Evolutionary conservation across 768 basidiomycete species (phyloP).

Genomic region (Infundibulicybe gibba): DNA sequence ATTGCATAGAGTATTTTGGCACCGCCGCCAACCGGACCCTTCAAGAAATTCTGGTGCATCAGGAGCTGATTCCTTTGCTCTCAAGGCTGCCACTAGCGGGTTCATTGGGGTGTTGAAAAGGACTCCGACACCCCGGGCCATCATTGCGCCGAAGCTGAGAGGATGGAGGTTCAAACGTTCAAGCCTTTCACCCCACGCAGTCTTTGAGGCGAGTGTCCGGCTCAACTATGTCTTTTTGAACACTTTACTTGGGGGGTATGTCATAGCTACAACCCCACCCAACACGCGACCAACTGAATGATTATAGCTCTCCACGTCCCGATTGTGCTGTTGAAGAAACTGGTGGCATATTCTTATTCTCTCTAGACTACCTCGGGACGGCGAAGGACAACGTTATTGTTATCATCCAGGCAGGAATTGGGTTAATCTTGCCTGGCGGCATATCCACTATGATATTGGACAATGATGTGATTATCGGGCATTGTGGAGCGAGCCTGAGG

Average conservation of each 20-base stretch:
- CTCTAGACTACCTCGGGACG: constrained; percentile 44
- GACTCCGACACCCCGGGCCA: constrained; percentile 18
- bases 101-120: constrained; percentile 47
- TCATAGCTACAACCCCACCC: constrained; percentile 12
- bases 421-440: background rate
- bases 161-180: constrained; percentile 61
- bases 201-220: constrained; percentile 79
- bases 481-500: too few relatives aligned
- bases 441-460: constrained; percentile 25
- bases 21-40: constrained; percentile 33
- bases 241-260: constrained; percentile 72
- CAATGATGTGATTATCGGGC: too few relatives aligned
- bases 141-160: constrained; percentile 45
- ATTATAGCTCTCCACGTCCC: constrained; percentile 62
- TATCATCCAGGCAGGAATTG: constrained; percentile 63
- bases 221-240: constrained; percentile 69
- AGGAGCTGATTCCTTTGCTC: constrained; percentile 37
- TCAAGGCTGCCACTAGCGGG: constrained; percentile 37
- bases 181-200: constrained; percentile 27
- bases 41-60: constrained; percentile 66
- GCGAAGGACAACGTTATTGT: constrained; percentile 73
- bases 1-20: too few relatives aligned
- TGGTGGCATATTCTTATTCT: constrained; percentile 64
- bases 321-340: constrained; percentile 57
- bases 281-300: background rate